Evolutionary conservation across 1,284 basidiomycete species (phyloP), one percentile per base, ranked within the genome.

Genomic region (Puccinia horiana): DNA sequence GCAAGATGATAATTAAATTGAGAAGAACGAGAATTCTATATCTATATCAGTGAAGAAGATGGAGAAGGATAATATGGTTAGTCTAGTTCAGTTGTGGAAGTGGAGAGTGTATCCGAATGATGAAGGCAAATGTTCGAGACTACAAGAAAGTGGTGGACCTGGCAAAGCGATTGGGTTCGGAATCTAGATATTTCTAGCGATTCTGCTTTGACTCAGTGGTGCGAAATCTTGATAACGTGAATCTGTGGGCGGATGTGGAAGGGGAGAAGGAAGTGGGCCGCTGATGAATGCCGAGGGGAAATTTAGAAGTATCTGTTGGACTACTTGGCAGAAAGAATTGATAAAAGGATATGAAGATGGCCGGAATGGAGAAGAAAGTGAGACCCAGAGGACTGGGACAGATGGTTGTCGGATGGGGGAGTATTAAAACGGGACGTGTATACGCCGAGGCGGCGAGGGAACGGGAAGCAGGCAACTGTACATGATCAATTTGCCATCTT

Each of bases 1-100:
- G 69, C 69, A 49, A 70, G 69, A 70, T 70, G 69, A 70, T 52
- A 70, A 52, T 44, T 47, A 47, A 52, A 70, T 70, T 70, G 47
- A 52, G 47, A 70, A 47, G 69, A 47, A 70, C 40, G n/a, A 70
- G 69, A 70, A 47, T 70, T 29, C 29, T 63, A 63, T 63, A 63
- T 63, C 26, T 63, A 63, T 63, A 29, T 63, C 35, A 29, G 61
- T 63, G 26, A 32, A n/a, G 61, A 29, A 37, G 29, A 29, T 44
- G 69, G 42, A 49, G 8, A n/a, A 70, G 42, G 26, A 29, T 26
- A n/a, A 70, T 47, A 70, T 32, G 69, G 69, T 49, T 40, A 32
- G 12, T 40, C 35, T 65, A 65, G 61, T 65, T 65, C 35, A 65
- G 23, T 65, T 65, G 32, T 40, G 32, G n/a, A 35, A 16, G 61